A percentile compares a stretch with the other conserved stretches of the same genome.
These are phyloP conservation scores for Punctularia strigosozonata DNA, from an alignment of 768 basidiomycete species.

Conservation along the genomic window DNA sequence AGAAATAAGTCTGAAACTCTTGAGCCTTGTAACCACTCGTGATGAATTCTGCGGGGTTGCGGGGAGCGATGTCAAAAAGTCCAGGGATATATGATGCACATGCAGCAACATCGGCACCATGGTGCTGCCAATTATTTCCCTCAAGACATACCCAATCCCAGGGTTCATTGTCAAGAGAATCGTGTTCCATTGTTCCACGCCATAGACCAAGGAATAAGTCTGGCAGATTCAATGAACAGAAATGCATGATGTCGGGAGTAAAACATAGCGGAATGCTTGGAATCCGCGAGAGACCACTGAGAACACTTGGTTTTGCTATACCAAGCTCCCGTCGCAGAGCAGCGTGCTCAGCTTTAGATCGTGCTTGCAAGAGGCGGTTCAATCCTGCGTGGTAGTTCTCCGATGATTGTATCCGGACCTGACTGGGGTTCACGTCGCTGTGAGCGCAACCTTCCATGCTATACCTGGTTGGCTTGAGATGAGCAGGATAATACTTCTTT, in stretches of 20 bases:
- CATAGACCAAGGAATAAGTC: conserved; percentile 22
- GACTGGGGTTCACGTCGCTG: conserved; percentile 15
- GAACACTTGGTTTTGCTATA: conserved; percentile 24
- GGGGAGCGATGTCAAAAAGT: conserved; percentile 12
- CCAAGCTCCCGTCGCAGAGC: conserved; percentile 17
- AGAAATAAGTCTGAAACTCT: conserved; percentile 8
- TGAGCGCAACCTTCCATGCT: conserved; percentile 16
- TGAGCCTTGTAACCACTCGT: conserved; percentile 11
- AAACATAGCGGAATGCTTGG: conserved; percentile 21
- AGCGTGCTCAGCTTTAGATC: conserved; percentile 16
- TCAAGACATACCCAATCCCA: conserved; percentile 22
- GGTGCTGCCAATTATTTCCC: conserved; percentile 9
- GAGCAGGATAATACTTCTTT: conserved; percentile 21
- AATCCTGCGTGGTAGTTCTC: conserved; percentile 12
- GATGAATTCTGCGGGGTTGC: conserved; percentile 16
- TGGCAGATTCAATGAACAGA: conserved; percentile 22
- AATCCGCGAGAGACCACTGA: conserved; percentile 15
- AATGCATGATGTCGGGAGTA: conserved; percentile 27
- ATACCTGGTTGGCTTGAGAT: conserved; percentile 15
- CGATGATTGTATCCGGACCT: neutral
- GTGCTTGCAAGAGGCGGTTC: conserved; percentile 7
- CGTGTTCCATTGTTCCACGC: conserved; percentile 17
- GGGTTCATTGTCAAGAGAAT: conserved; percentile 7
- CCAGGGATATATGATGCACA: conserved; percentile 8
- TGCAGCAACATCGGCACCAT: conserved; percentile 8